phyloP scores from a whole-genome alignment of 805 yeast species.

The Ogataea polymorpha region DNA sequence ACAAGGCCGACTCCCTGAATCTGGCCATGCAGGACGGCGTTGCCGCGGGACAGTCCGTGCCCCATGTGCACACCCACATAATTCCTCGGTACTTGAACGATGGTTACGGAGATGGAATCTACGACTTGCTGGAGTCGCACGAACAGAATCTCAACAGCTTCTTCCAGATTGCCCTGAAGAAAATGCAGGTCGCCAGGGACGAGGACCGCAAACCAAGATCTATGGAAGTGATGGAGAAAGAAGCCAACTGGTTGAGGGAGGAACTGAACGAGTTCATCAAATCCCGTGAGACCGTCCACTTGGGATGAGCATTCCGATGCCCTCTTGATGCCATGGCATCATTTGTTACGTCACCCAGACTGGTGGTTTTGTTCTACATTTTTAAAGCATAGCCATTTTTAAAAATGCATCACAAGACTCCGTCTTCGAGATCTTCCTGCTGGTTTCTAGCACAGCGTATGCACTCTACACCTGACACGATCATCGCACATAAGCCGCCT shows the following conservation, averaged over 20 bases:
- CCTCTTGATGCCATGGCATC: too few species aligned
- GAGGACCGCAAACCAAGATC: constrained; percentile 57
- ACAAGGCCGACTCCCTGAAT: constrained; percentile 79
- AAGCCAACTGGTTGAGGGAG: constrained; percentile 54
- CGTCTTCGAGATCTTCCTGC: too few species aligned
- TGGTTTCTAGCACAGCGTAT: too few species aligned
- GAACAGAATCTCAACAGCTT: constrained; percentile 48
- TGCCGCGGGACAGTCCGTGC: constrained; percentile 93
- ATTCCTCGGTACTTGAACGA: constrained; percentile 77
- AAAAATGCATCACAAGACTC: too few species aligned
- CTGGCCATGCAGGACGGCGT: constrained; percentile 96
- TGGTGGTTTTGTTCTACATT: too few species aligned
- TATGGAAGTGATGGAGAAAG: constrained; percentile 63
- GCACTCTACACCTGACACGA: too few species aligned
- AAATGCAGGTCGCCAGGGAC: constrained; percentile 40
- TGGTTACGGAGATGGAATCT: constrained; percentile 66
- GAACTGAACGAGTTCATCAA: constrained; percentile 35
- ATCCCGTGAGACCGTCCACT: too few species aligned
- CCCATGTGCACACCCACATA: constrained; percentile 91
- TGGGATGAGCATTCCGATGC: too few species aligned
- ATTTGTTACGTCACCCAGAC: too few species aligned
- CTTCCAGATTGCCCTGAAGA: constrained; percentile 25
- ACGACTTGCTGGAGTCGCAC: constrained; percentile 55
- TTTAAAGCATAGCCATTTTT: too few species aligned
- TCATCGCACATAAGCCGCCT: too few species aligned